Evolutionary conservation across 208 protist genomes (phyloP).

Genomic region (Naegleria lovaniensis): DNA sequence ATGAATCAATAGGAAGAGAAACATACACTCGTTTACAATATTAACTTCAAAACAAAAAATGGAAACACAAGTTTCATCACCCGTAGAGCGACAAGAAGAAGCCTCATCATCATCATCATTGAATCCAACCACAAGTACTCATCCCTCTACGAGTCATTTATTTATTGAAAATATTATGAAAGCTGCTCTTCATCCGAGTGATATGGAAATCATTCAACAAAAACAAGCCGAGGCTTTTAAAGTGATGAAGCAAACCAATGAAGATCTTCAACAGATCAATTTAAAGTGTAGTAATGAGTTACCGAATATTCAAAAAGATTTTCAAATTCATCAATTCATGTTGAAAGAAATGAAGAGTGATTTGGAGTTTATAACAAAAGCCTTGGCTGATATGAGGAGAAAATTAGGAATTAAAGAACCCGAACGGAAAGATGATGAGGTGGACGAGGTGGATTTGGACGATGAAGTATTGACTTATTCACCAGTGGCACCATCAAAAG

Average conservation of each 20-base stretch:
- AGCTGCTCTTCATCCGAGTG: neutral
- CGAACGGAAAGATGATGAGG: neutral
- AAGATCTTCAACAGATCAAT: neutral
- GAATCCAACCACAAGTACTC: too few species aligned
- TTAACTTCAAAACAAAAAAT: too few species aligned
- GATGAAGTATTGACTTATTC: neutral
- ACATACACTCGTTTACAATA: too few species aligned
- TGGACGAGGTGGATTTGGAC: neutral
- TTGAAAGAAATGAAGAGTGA: neutral
- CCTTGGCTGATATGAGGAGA: neutral
- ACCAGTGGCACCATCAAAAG: neutral
- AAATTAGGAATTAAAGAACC: conserved; percentile 4
- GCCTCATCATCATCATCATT: neutral
- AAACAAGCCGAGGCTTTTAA: neutral
- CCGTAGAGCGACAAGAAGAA: too few species aligned
- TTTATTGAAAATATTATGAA: neutral
- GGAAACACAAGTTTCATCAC: too few species aligned
- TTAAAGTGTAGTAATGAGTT: neutral
- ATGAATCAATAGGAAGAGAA: too few species aligned
- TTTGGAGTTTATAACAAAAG: neutral
- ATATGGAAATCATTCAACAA: neutral
- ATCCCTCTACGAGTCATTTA: neutral
- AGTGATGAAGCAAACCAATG: neutral
- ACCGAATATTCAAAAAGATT: neutral
- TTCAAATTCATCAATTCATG: conserved; percentile 4